A percentile compares a stretch with the other conserved stretches of the same genome.
Evolutionary conservation across 768 basidiomycete genomes (phyloP).

Genomic region (Auriscalpium orientale): DNA sequence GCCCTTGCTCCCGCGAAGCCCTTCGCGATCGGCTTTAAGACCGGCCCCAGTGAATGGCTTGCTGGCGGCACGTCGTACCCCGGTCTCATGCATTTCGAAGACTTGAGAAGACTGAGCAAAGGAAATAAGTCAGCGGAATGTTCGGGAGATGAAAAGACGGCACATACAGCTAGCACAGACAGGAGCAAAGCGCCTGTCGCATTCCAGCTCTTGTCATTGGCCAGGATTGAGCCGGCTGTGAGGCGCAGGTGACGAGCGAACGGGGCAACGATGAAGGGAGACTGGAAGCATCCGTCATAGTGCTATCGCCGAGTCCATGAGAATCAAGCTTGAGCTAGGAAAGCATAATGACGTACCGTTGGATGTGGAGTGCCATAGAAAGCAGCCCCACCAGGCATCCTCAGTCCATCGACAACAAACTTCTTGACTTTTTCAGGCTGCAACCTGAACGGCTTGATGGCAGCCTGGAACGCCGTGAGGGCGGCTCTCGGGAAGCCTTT

Average conservation of each 20-base stretch:
- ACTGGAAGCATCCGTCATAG: not conserved
- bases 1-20: not conserved
- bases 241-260: not conserved
- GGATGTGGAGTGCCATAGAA: not conserved
- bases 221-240: not conserved
- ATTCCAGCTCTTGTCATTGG: not conserved
- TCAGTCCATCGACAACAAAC: not conserved
- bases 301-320: not conserved
- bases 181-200: not conserved
- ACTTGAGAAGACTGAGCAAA: not conserved
- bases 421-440: not conserved
- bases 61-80: not conserved
- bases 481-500: not conserved
- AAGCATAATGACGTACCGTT: not conserved
- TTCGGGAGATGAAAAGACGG: not conserved
- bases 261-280: not conserved
- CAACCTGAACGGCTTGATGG: not conserved
- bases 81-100: not conserved
- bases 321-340: not conserved
- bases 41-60: not conserved
- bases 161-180: not conserved
- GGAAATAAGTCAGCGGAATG: not conserved
- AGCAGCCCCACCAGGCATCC: no score
- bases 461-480: not conserved
- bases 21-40: not conserved